Percentiles rank a stretch among this genome's conserved stretches.
Conservation (phyloP, 192 early-diverging fungal species). For the Phlyctochytrium bullatum region DNA sequence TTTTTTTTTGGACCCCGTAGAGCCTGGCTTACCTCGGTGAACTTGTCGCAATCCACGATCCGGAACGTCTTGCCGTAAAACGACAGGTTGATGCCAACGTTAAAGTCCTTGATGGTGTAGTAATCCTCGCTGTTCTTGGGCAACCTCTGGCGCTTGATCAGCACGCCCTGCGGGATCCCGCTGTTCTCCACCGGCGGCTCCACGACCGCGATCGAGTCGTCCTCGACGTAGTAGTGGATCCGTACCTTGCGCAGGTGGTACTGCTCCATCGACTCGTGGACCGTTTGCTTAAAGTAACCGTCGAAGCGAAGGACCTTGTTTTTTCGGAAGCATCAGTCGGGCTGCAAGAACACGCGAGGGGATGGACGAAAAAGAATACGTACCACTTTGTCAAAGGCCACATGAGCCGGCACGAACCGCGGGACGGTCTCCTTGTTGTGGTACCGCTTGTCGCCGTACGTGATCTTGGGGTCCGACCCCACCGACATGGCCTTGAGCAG, state of each 20-base stretch:
- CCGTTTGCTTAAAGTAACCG: conserved; percentile 64
- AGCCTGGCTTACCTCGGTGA: conserved; percentile 49
- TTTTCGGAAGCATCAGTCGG: too few relatives aligned
- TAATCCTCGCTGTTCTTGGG: conserved; percentile 52
- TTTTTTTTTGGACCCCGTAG: conserved; percentile 3
- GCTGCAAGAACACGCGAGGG: too few relatives aligned
- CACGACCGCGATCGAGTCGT: conserved; percentile 63
- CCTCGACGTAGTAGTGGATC: conserved; percentile 61
- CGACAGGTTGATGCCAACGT: conserved; percentile 53
- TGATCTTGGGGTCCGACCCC: conserved; percentile 38
- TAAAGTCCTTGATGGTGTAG: conserved; percentile 54
- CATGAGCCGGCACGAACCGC: conserved; percentile 55
- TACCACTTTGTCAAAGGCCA: conserved; percentile 64
- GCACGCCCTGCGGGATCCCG: conserved; percentile 61
- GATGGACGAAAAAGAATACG: conserved; percentile 25
- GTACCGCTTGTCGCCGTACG: conserved; percentile 45
- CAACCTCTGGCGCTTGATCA: conserved; percentile 62
- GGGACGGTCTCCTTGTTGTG: conserved; percentile 15
- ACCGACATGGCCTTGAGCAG: conserved; percentile 32
- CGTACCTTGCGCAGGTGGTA: conserved; percentile 58
- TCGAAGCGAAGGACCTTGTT: conserved; percentile 56
- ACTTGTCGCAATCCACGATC: conserved; percentile 58
- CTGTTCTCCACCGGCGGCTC: conserved; percentile 63
- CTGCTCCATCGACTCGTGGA: conserved; percentile 60
- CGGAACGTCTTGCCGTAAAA: conserved; percentile 65